Evolutionary conservation across 768 basidiomycete genomes (phyloP).

Genomic region (Flagelloscypha sp.): DNA sequence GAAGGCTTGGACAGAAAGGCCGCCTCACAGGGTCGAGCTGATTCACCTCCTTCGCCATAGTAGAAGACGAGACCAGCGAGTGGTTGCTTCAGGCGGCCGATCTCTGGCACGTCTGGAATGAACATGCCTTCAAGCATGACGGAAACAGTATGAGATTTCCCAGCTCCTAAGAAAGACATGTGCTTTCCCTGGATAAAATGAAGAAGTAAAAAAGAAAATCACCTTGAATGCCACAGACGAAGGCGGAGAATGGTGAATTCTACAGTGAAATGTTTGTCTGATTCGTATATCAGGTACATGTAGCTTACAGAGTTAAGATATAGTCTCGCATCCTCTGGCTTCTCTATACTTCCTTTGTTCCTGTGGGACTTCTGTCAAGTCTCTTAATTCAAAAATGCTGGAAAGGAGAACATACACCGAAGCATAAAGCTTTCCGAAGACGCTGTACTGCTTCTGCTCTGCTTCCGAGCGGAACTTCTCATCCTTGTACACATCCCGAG

Average conservation of each 20-base stretch:
- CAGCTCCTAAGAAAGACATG: constrained; percentile 43
- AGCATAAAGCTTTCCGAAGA: constrained; percentile 42
- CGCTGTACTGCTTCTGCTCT: constrained; percentile 49
- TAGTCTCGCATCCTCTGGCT: constrained; percentile 39
- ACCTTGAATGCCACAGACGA: constrained; percentile 71
- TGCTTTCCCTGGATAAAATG: background rate
- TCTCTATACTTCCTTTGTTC: constrained; percentile 22
- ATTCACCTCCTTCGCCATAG: constrained; percentile 57
- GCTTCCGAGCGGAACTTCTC: constrained; percentile 24
- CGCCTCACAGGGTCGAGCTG: constrained; percentile 54
- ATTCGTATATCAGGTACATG: constrained; percentile 1
- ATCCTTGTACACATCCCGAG: constrained; percentile 37
- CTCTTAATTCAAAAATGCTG: background rate
- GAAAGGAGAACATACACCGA: constrained; percentile 28
- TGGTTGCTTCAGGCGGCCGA: constrained; percentile 45
- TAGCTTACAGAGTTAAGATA: constrained; percentile 59
- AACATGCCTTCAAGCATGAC: constrained; percentile 65
- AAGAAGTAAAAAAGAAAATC: background rate
- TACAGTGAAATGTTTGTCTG: constrained; percentile 15
- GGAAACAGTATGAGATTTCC: constrained; percentile 67
- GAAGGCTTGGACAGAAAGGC: constrained; percentile 46
- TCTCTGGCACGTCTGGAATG: constrained; percentile 37
- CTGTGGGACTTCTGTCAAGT: constrained; percentile 16
- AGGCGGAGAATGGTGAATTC: constrained; percentile 68
- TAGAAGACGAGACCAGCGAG: constrained; percentile 61